Evolutionary conservation across 257 asterid genomes (phyloP).

Genomic region (Verbascum thapsus): DNA sequence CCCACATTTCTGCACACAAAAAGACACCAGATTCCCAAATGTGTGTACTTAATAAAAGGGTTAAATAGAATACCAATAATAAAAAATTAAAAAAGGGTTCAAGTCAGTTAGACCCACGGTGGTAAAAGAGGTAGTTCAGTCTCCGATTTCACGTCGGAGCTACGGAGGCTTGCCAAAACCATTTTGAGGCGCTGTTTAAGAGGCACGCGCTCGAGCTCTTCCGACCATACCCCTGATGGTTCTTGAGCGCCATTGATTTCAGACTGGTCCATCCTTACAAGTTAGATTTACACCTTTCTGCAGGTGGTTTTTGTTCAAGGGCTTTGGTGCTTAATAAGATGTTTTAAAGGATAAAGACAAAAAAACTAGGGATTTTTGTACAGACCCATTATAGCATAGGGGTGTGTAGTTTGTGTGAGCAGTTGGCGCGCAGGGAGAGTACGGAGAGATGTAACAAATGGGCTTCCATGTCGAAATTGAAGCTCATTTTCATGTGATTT

Average conservation of each 20-base stretch:
- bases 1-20: constrained; percentile 37
- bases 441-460: too few species aligned
- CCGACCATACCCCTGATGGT: constrained; percentile 43
- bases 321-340: constrained; percentile 5
- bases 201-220: constrained; percentile 61
- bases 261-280: constrained; percentile 33
- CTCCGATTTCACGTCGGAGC: constrained; percentile 27
- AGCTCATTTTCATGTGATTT: too few species aligned
- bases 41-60: neutral
- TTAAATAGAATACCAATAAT: neutral
- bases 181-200: constrained; percentile 68
- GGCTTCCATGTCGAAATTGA: too few species aligned
- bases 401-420: too few species aligned
- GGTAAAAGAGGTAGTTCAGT: constrained; percentile 17
- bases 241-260: constrained; percentile 29
- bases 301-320: neutral
- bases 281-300: neutral
- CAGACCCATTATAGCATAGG: too few species aligned
- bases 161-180: constrained; percentile 43
- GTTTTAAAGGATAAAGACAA: too few species aligned
- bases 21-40: neutral
- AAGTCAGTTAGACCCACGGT: constrained; percentile 20
- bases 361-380: too few species aligned
- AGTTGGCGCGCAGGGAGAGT: too few species aligned
- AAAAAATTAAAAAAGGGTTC: neutral